These are phyloP conservation scores for Dacryopinax primogenitus DNA, from an alignment of 768 basidiomycete genomes.

Conservation along the genomic window DNA sequence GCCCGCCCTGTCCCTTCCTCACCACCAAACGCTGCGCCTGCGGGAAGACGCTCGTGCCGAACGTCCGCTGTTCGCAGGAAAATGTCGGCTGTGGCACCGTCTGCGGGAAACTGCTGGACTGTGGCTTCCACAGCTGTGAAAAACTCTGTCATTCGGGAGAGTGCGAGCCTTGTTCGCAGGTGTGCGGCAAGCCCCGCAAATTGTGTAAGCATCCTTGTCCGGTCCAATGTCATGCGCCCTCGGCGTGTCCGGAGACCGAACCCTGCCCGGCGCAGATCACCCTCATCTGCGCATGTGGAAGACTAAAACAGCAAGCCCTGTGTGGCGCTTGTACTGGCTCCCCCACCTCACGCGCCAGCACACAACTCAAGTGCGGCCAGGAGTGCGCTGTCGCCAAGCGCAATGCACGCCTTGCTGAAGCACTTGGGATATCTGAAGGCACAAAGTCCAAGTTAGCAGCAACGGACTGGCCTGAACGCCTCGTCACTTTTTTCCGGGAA, in stretches of 20 bases:
- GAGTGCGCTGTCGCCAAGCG: conserved; percentile 78
- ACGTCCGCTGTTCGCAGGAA: conserved; percentile 75
- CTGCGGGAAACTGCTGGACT: conserved; percentile 68
- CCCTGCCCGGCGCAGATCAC: conserved; percentile 59
- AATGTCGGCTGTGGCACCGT: conserved; percentile 72
- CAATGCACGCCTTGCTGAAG: conserved; percentile 79
- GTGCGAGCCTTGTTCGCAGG: conserved; percentile 62
- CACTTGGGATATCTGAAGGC: conserved; percentile 66
- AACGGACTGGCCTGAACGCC: conserved; percentile 44
- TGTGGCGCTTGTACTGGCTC: conserved; percentile 51
- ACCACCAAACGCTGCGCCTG: conserved; percentile 75
- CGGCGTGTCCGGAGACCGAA: conserved; percentile 64
- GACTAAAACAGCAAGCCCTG: conserved; percentile 55
- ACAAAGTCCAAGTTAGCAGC: conserved; percentile 16
- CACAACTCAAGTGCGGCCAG: conserved; percentile 57
- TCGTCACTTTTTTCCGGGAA: conserved; percentile 46
- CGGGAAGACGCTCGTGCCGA: conserved; percentile 66
- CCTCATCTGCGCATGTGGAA: conserved; percentile 70
- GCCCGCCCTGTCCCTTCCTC: conserved; percentile 81
- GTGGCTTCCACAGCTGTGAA: conserved; percentile 84
- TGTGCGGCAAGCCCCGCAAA: conserved; percentile 78
- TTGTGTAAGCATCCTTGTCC: conserved; percentile 78
- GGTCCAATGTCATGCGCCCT: conserved; percentile 74
- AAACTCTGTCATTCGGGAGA: conserved; percentile 67
- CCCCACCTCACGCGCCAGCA: conserved; percentile 33